These are phyloP conservation scores for Mycothermus thermophilus DNA, from an alignment of 495 filamentous ascomycete genomes.

Conservation along the genomic window DNA sequence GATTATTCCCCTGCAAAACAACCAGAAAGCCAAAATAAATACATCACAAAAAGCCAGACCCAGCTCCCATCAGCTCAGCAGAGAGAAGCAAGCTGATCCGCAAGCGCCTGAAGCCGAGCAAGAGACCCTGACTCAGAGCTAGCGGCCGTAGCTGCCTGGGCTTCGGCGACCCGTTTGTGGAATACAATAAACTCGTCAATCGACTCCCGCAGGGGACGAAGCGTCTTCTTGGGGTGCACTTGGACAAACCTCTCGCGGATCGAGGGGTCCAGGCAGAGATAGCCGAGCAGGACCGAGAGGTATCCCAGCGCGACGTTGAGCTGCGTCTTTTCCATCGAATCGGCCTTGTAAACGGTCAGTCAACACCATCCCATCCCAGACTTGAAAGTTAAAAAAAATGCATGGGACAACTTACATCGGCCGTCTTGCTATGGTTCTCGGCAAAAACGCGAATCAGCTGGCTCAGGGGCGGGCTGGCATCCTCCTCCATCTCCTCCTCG, in stretches of 20 bases:
- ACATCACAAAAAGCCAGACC: background rate
- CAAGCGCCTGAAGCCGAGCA: conserved; percentile 43
- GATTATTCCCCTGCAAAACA: background rate
- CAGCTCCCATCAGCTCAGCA: no score
- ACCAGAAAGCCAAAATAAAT: background rate
- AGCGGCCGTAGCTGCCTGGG: conserved; percentile 28
- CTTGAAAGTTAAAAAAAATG: conserved; percentile 29
- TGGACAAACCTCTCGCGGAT: conserved; percentile 37
- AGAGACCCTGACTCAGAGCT: conserved; percentile 35
- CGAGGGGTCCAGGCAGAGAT: conserved; percentile 49
- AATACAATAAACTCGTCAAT: conserved; percentile 74
- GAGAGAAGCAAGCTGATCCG: conserved; percentile 17
- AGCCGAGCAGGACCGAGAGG: conserved; percentile 70
- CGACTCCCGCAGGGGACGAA: conserved; percentile 55
- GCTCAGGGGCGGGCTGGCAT: conserved; percentile 32
- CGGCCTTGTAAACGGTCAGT: conserved; percentile 40
- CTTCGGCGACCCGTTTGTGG: conserved; percentile 58
- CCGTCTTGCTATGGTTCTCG: conserved; percentile 35
- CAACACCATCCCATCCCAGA: conserved; percentile 5
- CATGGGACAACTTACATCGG: conserved; percentile 35
- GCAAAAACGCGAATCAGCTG: conserved; percentile 37
- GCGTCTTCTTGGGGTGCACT: conserved; percentile 42
- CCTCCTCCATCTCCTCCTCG: conserved; percentile 14
- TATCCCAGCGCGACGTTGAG: conserved; percentile 86
- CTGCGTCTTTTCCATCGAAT: conserved; percentile 70